Evolutionary conservation across 169 alveolate genomes (phyloP), one percentile per base, ranked within the genome.

Genomic region (Plasmodium vivax): DNA sequence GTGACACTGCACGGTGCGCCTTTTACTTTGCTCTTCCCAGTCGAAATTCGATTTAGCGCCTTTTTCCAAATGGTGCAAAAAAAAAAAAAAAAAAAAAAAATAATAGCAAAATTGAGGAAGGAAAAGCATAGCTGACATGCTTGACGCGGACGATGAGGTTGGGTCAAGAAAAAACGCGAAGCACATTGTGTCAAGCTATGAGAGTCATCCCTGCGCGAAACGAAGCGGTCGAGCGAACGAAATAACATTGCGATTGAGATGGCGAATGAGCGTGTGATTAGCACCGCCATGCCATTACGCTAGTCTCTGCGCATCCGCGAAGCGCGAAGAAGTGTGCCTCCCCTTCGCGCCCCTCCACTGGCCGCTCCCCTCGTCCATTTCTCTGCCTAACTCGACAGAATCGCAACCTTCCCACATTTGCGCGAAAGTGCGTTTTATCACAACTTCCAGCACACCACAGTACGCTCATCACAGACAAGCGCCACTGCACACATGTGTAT

Each of bases 31-130:
- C 43, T 7, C n/a, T 68, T 23, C 38, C 43, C 19, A 68, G 77
- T 68, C 32, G 43, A 68, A 62, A 27, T 68, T 23, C 12, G 32
- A 68, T 30, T 68, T 68, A 68, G 41, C 77, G 41, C 41, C 19
- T 9, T 9, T 23, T 68, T 68, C 4, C 77, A 27, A 27, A 68
- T 27, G 77, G 77, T 68, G 77, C 77, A 68, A 68, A 68, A 68
- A 68, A 68, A 62, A 62, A 62, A 62, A 62, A 62, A 62, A 62
- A 68, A 68, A 68, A 68, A 68, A 68, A 68, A 68, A 68, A 68
- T 19, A 68, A 68, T 68, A 51, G 32, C 30, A 68, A 19, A 68
- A 8, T 68, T 68, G n/a, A 68, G 77, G n/a, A 19, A 62, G 77
- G 10, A 19, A 30, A 68, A 68, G 23, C 12, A 68, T 23, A 30